Base-by-base conservation (phyloP, 176 grass and related monocot species). In the Oryza coarctata region DNA sequence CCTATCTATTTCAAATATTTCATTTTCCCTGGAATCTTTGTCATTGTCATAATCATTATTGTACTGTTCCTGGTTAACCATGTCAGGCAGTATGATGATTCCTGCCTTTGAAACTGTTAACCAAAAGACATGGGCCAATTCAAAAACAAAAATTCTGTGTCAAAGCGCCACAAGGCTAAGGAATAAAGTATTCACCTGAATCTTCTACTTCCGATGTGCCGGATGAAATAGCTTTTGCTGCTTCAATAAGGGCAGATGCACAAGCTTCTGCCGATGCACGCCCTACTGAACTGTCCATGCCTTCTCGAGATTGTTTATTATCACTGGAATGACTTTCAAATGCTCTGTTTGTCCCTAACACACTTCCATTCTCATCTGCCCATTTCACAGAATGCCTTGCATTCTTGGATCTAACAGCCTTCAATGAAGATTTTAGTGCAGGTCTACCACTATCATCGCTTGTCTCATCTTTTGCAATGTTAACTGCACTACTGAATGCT, bases 181-280 rank as follows among this genome's bases (percentile, higher is more conserved):
- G 32, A 57, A 76, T 14, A 29, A 60, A 26, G n/a, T n/a, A n/a
- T 52, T 76, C 86, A 99, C 96, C 96, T 80, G 93, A 91, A 87
- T 99, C 79, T 80, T 78, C 91, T 58, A 78, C 85, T 91, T 86
- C 83, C 34, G 83, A 82, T 31, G 81, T 88, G 70, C 93, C 87
- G 49, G 85, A 90, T 75, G 87, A 84, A 83, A 92, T 92, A 91
- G 80, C 84, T 74, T 90, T 91, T 72, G 87, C 86, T 34, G 93
- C 96, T 35, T 88, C 79, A 82, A 35, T 81, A 71, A 99, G 91
- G 17, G 96, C 91, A 70, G 85, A 74, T 75, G 91, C 93, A 69
- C 89, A 95, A 45, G 93, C 96, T 85, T 95, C 93, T 60, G 96
- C 93, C 49, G 96, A 95, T 72, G 80, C 89, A 67, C 85, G 30